Conservation (phyloP, 2,329 filamentous ascomycete species). For the Cladosporium sp. region DNA sequence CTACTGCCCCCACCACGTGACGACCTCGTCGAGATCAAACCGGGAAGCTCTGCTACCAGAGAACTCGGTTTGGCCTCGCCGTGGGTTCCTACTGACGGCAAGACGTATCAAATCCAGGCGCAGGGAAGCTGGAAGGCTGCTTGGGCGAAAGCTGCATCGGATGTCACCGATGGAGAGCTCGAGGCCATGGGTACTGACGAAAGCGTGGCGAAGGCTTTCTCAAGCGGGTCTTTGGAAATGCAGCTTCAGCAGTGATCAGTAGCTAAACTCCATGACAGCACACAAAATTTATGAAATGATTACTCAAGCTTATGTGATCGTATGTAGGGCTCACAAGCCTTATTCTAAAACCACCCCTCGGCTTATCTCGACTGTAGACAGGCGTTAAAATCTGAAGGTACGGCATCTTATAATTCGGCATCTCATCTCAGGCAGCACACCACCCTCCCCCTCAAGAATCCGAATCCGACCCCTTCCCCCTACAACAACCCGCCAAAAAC, state of each 20-base stretch:
- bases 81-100: constrained; percentile 34
- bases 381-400: too few relatives aligned
- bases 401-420: too few relatives aligned
- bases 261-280: too few relatives aligned
- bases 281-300: too few relatives aligned
- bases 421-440: too few relatives aligned
- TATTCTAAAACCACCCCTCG: too few relatives aligned
- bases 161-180: constrained; percentile 20
- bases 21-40: constrained; percentile 32
- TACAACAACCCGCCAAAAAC: not conserved
- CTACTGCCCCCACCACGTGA: constrained; percentile 34
- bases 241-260: constrained; percentile 7
- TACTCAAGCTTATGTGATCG: too few relatives aligned
- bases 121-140: constrained; percentile 33
- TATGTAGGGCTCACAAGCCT: too few relatives aligned
- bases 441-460: too few relatives aligned
- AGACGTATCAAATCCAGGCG: constrained; percentile 33
- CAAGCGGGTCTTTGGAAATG: constrained; percentile 14
- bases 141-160: constrained; percentile 25
- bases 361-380: too few relatives aligned
- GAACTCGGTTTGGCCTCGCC: constrained; percentile 35
- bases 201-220: constrained; percentile 12
- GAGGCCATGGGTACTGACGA: constrained; percentile 15
- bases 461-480: not conserved
- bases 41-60: constrained; percentile 30